Evolutionary conservation across 2,329 filamentous ascomycete genomes (phyloP).

Genomic region (Beauveria sp.): DNA sequence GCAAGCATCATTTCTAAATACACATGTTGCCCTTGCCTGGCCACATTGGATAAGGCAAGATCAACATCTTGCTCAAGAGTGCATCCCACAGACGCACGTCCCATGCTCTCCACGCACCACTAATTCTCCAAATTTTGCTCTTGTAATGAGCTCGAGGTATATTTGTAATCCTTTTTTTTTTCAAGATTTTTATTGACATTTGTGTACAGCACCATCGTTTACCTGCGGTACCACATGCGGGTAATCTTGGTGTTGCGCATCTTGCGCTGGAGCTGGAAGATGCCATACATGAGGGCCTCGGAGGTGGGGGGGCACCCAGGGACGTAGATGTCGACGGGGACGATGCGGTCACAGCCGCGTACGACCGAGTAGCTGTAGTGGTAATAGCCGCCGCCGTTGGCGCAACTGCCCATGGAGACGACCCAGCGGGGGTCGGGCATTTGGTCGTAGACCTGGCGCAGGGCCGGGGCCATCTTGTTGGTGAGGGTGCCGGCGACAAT

Average conservation of each 20-base stretch:
- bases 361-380: slow-evolving; percentile 78
- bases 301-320: slow-evolving; percentile 61
- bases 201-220: slow-evolving; percentile 15
- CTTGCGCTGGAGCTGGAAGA: slow-evolving; percentile 72
- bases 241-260: slow-evolving; percentile 55
- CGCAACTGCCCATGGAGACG: slow-evolving; percentile 74
- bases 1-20: not conserved
- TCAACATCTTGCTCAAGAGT: not conserved
- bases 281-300: slow-evolving; percentile 59
- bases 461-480: slow-evolving; percentile 91
- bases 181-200: not conserved
- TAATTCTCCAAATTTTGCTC: not conserved
- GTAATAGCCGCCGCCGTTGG: slow-evolving; percentile 80
- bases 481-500: slow-evolving; percentile 88
- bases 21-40: not conserved
- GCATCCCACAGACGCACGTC: not conserved
- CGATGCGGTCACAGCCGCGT: slow-evolving; percentile 67
- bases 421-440: slow-evolving; percentile 92
- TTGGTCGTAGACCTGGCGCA: slow-evolving; percentile 89
- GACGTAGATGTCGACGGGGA: slow-evolving; percentile 75
- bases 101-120: not conserved
- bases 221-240: slow-evolving; percentile 53
- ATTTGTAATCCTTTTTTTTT: not conserved
- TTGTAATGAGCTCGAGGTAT: not conserved
- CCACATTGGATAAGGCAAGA: not conserved